phyloP scores from a whole-genome alignment of 345 rosid genomes.

The Turnera subulata region DNA sequence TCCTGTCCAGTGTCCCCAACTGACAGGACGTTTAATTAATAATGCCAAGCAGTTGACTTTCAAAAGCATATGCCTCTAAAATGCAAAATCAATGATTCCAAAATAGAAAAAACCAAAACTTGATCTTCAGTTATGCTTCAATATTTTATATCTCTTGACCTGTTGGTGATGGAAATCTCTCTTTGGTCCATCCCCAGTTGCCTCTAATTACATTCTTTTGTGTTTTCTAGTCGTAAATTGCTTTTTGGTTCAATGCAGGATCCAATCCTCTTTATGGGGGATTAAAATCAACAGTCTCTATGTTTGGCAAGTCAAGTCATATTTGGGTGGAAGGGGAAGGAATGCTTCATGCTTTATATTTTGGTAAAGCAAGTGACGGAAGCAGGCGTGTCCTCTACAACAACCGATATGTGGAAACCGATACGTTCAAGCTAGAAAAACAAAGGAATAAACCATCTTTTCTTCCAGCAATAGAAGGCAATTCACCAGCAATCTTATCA shows the following conservation, averaged over 20 bases:
- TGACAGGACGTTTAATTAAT: too few relatives aligned
- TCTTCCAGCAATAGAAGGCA: constrained; percentile 45
- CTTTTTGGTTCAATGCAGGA: constrained; percentile 26
- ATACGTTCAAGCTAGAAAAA: constrained; percentile 43
- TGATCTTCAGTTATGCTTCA: too few relatives aligned
- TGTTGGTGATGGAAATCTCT: too few relatives aligned
- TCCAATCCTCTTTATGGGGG: constrained; percentile 52
- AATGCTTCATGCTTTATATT: constrained; percentile 52
- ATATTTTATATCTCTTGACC: too few relatives aligned
- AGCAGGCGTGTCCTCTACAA: constrained; percentile 40
- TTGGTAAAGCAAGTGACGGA: constrained; percentile 23
- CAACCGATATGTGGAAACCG: constrained; percentile 41
- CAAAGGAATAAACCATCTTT: constrained; percentile 33
- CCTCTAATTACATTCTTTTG: too few relatives aligned
- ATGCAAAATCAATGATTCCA: too few relatives aligned
- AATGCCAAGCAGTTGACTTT: too few relatives aligned
- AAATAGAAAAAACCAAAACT: too few relatives aligned
- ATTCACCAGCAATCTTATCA: constrained; percentile 33
- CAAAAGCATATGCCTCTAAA: too few relatives aligned
- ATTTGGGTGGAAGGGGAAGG: constrained; percentile 61
- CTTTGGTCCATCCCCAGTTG: too few relatives aligned
- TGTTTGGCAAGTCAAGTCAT: constrained; percentile 40
- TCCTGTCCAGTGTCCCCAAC: too few relatives aligned
- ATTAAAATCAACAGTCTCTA: constrained; percentile 31
- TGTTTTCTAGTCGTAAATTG: too few relatives aligned